These are phyloP conservation scores for Coleophoma crateriformis DNA, from an alignment of 2,329 filamentous ascomycete genomes.

Conservation along the genomic window DNA sequence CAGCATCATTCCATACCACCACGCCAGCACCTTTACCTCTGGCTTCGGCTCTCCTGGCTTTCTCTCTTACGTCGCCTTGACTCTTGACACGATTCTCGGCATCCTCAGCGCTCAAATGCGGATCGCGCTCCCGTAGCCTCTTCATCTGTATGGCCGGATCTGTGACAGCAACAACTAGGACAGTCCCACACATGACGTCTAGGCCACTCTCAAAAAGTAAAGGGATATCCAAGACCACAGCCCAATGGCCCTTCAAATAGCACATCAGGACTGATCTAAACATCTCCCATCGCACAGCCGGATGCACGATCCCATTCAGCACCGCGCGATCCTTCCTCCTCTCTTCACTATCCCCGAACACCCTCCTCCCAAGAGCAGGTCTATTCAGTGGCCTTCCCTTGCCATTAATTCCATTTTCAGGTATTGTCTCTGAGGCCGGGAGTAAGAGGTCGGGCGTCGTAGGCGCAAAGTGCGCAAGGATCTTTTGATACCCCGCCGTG, in stretches of 20 bases:
- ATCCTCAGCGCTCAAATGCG: slow-evolving; percentile 76
- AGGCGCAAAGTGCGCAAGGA: slow-evolving; percentile 74
- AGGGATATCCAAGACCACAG: slow-evolving; percentile 87
- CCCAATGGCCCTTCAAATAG: slow-evolving; percentile 76
- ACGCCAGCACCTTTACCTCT: slow-evolving; percentile 61
- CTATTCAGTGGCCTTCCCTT: slow-evolving; percentile 76
- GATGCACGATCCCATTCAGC: slow-evolving; percentile 88
- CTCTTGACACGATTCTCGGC: slow-evolving; percentile 80
- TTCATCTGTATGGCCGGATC: slow-evolving; percentile 80
- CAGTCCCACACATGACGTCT: slow-evolving; percentile 78
- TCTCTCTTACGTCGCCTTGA: slow-evolving; percentile 80
- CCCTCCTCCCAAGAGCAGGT: slow-evolving; percentile 74
- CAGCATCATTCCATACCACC: slow-evolving; percentile 87
- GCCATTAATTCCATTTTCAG: slow-evolving; percentile 48
- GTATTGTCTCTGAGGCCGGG: slow-evolving; percentile 42
- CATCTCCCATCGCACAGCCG: slow-evolving; percentile 80
- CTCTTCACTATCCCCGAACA: slow-evolving; percentile 77
- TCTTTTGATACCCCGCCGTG: slow-evolving; percentile 74
- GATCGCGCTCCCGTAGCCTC: slow-evolving; percentile 68
- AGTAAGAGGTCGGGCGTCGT: slow-evolving; percentile 83
- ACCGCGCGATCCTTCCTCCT: slow-evolving; percentile 65
- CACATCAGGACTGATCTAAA: slow-evolving; percentile 65
- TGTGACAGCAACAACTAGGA: slow-evolving; percentile 79
- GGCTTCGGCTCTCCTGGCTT: slow-evolving; percentile 63
- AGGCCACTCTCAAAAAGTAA: slow-evolving; percentile 85